Conservation (phyloP, 176 grass and related monocot species). For the Alopecurus myosuroides region DNA sequence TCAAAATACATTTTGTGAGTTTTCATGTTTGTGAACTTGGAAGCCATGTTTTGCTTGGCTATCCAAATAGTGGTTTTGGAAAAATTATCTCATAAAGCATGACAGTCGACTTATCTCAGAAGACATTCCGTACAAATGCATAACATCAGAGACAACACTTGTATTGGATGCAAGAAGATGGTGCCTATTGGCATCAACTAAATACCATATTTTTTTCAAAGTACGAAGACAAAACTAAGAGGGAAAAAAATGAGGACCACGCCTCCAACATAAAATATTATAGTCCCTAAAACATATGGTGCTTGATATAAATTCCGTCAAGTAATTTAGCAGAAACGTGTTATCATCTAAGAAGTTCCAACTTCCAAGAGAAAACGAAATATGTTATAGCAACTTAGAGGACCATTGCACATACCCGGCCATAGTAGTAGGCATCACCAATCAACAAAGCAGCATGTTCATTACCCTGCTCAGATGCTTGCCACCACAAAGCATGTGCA, state of each 20-base stretch:
- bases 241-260: not conserved
- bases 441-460: conserved; percentile 98
- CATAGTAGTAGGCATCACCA: conserved; percentile 99
- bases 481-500: conserved; percentile 98
- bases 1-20: not conserved
- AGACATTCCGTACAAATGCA: not conserved
- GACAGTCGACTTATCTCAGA: not conserved
- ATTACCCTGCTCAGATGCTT: conserved; percentile 99
- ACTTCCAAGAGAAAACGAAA: not conserved
- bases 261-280: not conserved
- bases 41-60: not conserved
- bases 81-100: not conserved
- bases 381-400: not conserved
- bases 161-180: not conserved
- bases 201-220: not conserved
- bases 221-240: not conserved
- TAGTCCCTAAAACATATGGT: not conserved
- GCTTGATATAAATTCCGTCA: conserved; percentile 14
- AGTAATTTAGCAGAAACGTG: not conserved
- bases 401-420: conserved; percentile 60
- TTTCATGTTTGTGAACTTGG: not conserved
- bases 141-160: not conserved
- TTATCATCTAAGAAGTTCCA: not conserved
- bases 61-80: not conserved
- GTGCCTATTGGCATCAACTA: not conserved